Evolutionary conservation across 192 early-diverging fungal genomes (phyloP).

Genomic region (Entomortierella chlamydospora): DNA sequence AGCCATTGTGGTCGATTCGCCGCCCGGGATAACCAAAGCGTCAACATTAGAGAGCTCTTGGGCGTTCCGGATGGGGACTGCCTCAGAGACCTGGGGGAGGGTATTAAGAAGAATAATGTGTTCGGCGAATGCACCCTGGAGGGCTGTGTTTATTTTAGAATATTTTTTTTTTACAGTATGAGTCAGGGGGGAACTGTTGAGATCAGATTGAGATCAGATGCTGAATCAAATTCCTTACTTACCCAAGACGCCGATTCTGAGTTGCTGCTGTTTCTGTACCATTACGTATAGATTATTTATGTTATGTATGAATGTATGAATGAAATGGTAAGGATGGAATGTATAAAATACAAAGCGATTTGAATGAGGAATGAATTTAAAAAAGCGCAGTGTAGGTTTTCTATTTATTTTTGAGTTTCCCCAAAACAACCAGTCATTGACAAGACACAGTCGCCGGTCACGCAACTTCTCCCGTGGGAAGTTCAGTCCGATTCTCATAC

Average conservation of each 20-base stretch:
- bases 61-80: conserved; percentile 74
- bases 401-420: no score
- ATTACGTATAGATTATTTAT: not conserved
- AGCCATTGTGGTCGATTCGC: conserved; percentile 95
- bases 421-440: no score
- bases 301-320: not conserved
- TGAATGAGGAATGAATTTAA: no score
- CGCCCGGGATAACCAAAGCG: conserved; percentile 94
- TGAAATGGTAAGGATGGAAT: not conserved
- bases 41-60: conserved; percentile 81
- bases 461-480: conserved; percentile 4
- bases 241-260: conserved; percentile 53
- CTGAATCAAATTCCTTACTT: conserved; percentile 1
- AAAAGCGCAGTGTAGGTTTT: no score
- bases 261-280: conserved; percentile 23
- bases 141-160: conserved; percentile 59
- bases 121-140: conserved; percentile 97
- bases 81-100: conserved; percentile 68
- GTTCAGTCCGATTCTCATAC: not conserved
- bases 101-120: conserved; percentile 86
- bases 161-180: not conserved
- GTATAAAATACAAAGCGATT: no score
- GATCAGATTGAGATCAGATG: not conserved
- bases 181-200: not conserved
- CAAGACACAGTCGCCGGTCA: not conserved